A percentile compares a stretch with the other conserved stretches of the same genome.
phyloP scores from a whole-genome alignment of 2,329 filamentous ascomycete species.

The Diaporthe sp. region DNA sequence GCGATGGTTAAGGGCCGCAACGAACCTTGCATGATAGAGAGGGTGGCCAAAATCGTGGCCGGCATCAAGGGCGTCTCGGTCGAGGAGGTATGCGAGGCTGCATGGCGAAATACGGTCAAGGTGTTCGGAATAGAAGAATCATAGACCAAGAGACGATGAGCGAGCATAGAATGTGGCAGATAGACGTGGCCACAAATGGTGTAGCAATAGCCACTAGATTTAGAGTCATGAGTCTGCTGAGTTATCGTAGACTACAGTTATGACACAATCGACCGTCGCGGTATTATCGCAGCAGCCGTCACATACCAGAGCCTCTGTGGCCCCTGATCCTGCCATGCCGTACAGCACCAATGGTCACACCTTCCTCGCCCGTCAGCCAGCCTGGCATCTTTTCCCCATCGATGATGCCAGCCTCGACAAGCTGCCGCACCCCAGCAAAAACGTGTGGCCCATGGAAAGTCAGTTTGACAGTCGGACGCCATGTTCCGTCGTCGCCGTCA shows the following conservation, averaged over 20 bases:
- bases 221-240: neutral
- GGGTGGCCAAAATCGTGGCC: constrained; percentile 90
- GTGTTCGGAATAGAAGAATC: constrained; percentile 80
- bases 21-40: constrained; percentile 88
- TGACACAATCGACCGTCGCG: constrained; percentile 26
- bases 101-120: constrained; percentile 84
- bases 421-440: constrained; percentile 82
- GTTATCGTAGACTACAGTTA: constrained; percentile 36
- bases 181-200: neutral
- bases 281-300: neutral
- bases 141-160: constrained; percentile 47
- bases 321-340: constrained; percentile 75
- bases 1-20: constrained; percentile 95
- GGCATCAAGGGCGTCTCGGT: constrained; percentile 84
- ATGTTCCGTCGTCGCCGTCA: constrained; percentile 53
- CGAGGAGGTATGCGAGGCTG: constrained; percentile 87
- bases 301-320: constrained; percentile 69
- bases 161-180: constrained; percentile 37
- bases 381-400: constrained; percentile 85
- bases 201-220: neutral
- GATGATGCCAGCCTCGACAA: constrained; percentile 83
- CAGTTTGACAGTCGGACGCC: constrained; percentile 73
- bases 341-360: constrained; percentile 80
- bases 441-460: constrained; percentile 83
- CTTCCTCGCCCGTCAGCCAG: constrained; percentile 92